A percentile compares a stretch with the other conserved stretches of the same genome.
Conservation (phyloP, 1,284 basidiomycete genomes). For the Omphalotus olearius region DNA sequence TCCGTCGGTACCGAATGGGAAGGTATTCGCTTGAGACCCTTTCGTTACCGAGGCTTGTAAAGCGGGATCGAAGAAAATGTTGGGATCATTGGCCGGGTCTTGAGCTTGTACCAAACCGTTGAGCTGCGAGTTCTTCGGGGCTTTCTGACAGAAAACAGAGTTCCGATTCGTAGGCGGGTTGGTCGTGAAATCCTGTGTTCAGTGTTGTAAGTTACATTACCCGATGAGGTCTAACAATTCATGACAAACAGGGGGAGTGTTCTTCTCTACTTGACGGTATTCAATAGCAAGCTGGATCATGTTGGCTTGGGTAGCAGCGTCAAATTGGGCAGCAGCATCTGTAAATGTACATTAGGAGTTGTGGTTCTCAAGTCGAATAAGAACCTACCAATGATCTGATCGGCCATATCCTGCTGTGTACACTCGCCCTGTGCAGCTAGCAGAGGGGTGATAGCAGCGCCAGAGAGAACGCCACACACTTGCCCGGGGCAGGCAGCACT, state of each 20-base stretch:
- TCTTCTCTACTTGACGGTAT: constrained; percentile 60
- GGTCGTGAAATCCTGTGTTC: constrained; percentile 44
- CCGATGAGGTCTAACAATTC: not conserved
- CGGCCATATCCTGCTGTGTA: constrained; percentile 57
- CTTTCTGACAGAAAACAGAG: constrained; percentile 49
- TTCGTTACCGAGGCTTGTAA: constrained; percentile 35
- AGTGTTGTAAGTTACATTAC: not conserved
- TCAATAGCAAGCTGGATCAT: constrained; percentile 53
- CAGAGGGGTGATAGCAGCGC: constrained; percentile 48
- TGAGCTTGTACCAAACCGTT: constrained; percentile 46
- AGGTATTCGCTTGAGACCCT: constrained; percentile 52
- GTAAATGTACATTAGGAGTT: constrained; percentile 1
- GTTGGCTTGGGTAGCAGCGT: constrained; percentile 42
- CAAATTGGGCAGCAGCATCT: constrained; percentile 53
- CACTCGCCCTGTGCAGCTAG: constrained; percentile 39
- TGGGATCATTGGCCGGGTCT: constrained; percentile 43
- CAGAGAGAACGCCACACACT: constrained; percentile 48
- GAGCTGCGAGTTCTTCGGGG: constrained; percentile 43
- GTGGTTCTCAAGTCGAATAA: constrained; percentile 1
- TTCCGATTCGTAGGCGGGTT: constrained; percentile 46
- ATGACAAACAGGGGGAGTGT: constrained; percentile 52
- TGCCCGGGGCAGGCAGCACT: constrained; percentile 42
- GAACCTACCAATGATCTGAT: constrained; percentile 49
- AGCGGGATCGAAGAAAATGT: constrained; percentile 57
- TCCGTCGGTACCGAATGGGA: constrained; percentile 33